Evolutionary conservation across 2,329 filamentous ascomycete species (phyloP).

Genomic region (Didymella arachidicola): DNA sequence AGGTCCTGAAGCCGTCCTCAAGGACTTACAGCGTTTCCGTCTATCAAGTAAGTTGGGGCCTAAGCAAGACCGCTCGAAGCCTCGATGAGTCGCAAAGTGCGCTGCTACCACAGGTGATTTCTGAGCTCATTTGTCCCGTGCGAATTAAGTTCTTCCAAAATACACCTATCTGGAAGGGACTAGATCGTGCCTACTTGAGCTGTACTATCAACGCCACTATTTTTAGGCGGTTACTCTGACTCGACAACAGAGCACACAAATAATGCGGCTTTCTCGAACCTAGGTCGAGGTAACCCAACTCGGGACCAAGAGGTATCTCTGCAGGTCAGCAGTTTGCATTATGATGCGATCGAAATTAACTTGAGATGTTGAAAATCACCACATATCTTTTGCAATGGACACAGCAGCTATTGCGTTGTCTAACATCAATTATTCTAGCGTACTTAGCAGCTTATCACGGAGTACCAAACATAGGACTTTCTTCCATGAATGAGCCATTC

Average conservation of each 20-base stretch:
- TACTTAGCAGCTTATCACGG: not conserved
- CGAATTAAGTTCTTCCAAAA: not conserved
- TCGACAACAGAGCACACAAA: not conserved
- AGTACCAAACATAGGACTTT: not conserved
- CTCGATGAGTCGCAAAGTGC: too few relatives aligned
- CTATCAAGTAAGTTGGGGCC: too few relatives aligned
- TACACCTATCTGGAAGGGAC: not conserved
- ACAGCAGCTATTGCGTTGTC: too few relatives aligned
- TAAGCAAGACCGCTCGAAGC: too few relatives aligned
- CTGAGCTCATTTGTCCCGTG: too few relatives aligned
- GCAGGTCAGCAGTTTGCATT: not conserved
- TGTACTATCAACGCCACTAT: not conserved
- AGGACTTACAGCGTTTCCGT: too few relatives aligned
- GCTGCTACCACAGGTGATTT: too few relatives aligned
- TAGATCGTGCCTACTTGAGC: not conserved
- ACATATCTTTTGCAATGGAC: too few relatives aligned
- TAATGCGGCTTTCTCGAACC: not conserved
- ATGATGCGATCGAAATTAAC: too few relatives aligned
- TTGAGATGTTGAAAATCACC: too few relatives aligned
- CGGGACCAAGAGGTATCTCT: not conserved
- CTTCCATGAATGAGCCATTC: not conserved
- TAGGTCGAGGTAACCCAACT: not conserved
- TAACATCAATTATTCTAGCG: too few relatives aligned
- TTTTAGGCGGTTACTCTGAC: not conserved
- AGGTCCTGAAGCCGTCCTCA: too few relatives aligned